A percentile compares a stretch with the other conserved stretches of the same genome.
phyloP scores from a whole-genome alignment of 495 filamentous ascomycete species.

The Tuber indicum region DNA sequence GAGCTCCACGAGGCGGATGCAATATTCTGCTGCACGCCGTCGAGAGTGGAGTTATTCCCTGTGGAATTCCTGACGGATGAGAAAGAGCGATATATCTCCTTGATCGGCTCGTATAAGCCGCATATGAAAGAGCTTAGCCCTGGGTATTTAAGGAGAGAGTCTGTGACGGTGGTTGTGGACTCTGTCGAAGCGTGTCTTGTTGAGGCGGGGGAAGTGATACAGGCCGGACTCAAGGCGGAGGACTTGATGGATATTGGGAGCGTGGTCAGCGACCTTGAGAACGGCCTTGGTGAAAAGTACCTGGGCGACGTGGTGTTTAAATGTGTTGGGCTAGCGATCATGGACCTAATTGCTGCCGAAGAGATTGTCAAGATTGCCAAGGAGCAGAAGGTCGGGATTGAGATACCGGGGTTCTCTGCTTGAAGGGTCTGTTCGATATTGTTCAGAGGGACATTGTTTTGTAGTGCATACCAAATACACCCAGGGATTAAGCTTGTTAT shows the following conservation, averaged over 20 bases:
- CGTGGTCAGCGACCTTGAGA: conserved; percentile 48
- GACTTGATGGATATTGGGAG: conserved; percentile 70
- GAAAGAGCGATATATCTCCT: conserved; percentile 29
- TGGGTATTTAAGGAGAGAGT: conserved; percentile 61
- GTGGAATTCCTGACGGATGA: conserved; percentile 43
- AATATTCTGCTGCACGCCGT: conserved; percentile 76
- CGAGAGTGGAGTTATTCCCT: conserved; percentile 57
- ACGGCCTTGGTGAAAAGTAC: conserved; percentile 63
- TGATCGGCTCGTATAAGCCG: conserved; percentile 72
- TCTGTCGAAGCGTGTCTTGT: conserved; percentile 68
- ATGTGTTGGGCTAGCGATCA: conserved; percentile 70
- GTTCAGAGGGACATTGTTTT: neutral
- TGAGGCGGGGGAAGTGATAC: conserved; percentile 84
- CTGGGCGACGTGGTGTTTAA: conserved; percentile 84
- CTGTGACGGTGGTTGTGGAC: conserved; percentile 77
- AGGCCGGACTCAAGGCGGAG: conserved; percentile 61
- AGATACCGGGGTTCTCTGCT: neutral
- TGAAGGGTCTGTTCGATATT: neutral
- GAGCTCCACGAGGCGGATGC: conserved; percentile 64
- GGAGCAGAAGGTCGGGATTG: conserved; percentile 38
- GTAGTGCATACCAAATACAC: neutral
- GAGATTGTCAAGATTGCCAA: conserved; percentile 69
- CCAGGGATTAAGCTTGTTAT: neutral
- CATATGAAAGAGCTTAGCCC: conserved; percentile 81
- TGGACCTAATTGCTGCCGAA: conserved; percentile 71